phyloP scores from a whole-genome alignment of 2,329 filamentous ascomycete genomes.

The Geosmithia putterillii region DNA sequence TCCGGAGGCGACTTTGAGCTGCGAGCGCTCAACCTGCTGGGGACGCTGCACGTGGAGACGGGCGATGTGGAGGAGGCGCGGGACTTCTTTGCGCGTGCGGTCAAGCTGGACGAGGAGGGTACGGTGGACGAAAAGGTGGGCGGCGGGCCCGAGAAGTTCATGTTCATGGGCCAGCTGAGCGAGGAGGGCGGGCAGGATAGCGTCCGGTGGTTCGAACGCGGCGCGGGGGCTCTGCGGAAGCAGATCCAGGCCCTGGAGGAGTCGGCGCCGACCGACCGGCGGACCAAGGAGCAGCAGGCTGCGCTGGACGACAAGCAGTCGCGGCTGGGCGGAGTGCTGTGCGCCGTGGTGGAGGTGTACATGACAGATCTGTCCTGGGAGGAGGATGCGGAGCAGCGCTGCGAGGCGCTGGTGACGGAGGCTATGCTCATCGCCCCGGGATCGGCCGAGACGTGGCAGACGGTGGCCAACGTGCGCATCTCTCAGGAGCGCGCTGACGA shows the following conservation, averaged over 20 bases:
- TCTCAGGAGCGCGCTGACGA: conserved; percentile 74
- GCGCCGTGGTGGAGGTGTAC: conserved; percentile 90
- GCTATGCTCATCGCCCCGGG: conserved; percentile 75
- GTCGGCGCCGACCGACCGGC: conserved; percentile 13
- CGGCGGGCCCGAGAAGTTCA: conserved; percentile 83
- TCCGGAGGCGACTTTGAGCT: conserved; percentile 38
- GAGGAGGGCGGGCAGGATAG: conserved; percentile 55
- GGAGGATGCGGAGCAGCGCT: conserved; percentile 75
- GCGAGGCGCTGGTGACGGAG: conserved; percentile 82
- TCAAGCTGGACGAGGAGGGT: conserved; percentile 66
- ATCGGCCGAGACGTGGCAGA: conserved; percentile 84
- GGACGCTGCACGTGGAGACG: conserved; percentile 70
- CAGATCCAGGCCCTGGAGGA: conserved; percentile 56
- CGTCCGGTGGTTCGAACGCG: conserved; percentile 55
- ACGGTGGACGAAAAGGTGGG: conserved; percentile 56
- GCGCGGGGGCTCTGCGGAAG: conserved; percentile 58
- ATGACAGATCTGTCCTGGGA: conserved; percentile 98
- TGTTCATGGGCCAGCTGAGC: conserved; percentile 87
- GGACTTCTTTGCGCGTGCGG: conserved; percentile 59
- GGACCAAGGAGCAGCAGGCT: conserved; percentile 23
- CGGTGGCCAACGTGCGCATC: conserved; percentile 84
- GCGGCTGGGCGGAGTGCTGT: conserved; percentile 83
- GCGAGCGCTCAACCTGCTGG: conserved; percentile 62
- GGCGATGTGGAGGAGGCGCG: conserved; percentile 71
- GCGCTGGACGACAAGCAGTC: conserved; percentile 55